These are phyloP conservation scores for Trichaptum fuscoviolaceum DNA, from an alignment of 768 basidiomycete genomes.

Conservation along the genomic window DNA sequence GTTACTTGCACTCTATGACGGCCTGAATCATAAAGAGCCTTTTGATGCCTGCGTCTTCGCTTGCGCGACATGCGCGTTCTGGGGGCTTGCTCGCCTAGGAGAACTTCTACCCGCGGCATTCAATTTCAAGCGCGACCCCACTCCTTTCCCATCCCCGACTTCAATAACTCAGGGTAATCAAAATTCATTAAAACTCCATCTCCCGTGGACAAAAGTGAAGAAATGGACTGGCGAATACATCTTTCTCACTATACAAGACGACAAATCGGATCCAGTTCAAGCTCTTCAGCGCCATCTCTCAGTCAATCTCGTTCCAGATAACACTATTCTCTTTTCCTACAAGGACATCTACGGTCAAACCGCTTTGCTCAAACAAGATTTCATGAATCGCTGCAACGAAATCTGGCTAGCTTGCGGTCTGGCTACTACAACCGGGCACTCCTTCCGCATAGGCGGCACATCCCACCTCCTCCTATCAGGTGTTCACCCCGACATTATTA, in stretches of 20 bases:
- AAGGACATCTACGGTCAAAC: slow-evolving; percentile 9
- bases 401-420: slow-evolving; percentile 18
- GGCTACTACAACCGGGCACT: slow-evolving; percentile 22
- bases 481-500: slow-evolving; percentile 27
- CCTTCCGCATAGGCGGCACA: slow-evolving; percentile 31
- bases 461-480: slow-evolving; percentile 24
- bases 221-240: neutral
- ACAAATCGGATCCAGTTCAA: slow-evolving; percentile 9
- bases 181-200: neutral
- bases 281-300: too few relatives aligned
- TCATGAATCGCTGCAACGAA: slow-evolving; percentile 22
- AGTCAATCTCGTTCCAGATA: slow-evolving; percentile 13
- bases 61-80: slow-evolving; percentile 23
- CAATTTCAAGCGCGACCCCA: neutral
- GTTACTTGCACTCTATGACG: slow-evolving; percentile 14
- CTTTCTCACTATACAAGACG: slow-evolving; percentile 8
- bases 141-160: too few relatives aligned
- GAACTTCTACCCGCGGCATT: slow-evolving; percentile 22
- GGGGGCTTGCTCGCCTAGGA: slow-evolving; percentile 28
- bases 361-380: slow-evolving; percentile 16
- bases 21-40: slow-evolving; percentile 15
- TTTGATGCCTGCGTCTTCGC: slow-evolving; percentile 22
- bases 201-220: slow-evolving; percentile 1
- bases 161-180: neutral
- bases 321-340: slow-evolving; percentile 4